Base-by-base conservation (phyloP, 2,329 filamentous ascomycete species). In the Fulvia fulva region DNA sequence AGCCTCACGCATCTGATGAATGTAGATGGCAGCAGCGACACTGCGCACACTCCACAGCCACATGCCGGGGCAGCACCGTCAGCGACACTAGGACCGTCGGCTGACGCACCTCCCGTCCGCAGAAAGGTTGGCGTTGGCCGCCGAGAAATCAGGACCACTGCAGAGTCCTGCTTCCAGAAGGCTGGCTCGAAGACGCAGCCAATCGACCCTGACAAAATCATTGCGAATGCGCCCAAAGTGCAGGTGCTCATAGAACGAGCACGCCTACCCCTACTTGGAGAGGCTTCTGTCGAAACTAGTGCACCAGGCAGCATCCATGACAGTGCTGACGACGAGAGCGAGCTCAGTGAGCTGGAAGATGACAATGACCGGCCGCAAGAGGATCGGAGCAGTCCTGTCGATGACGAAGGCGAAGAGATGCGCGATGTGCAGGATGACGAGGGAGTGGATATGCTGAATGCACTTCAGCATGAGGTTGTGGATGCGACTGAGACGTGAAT, bases 91-190 rank as follows among this genome's bases (percentile, higher is more conserved):
- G 53, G 58, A 12, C 62, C 51, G 22, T 50, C 63, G 6, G 41
- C 60, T 1, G 61, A 58, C 19, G 32, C 54, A 7, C 60, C 59
- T 9, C 69, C 65, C 28, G 68, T 65, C 19, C 68, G 75, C 9
- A 73, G 82, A 56, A 79, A 81, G 21, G 84, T 85, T 66, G 81
- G 83, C 5, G 82, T 87, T 6, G 82, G 83, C 6, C 77, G 83
- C 26, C 76, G 83, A 14, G 84, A 87, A 62, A 78, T 87, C 25
- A 79, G 83, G 59, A 79, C 80, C 46, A 79, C 79, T 62, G 83
- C 84, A 8, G 84, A 87, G 69, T 78, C 80, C 0, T 83, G 83
- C 59, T 77, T 80, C 1, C 61, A 78, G 44, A 72, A 72, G 54
- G 58, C 65, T 16, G 47, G n/a, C 23, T 21, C 23, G 5, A 57